These are phyloP conservation scores for Gyrodon lividus DNA, from an alignment of 768 basidiomycete genomes.

Conservation along the genomic window DNA sequence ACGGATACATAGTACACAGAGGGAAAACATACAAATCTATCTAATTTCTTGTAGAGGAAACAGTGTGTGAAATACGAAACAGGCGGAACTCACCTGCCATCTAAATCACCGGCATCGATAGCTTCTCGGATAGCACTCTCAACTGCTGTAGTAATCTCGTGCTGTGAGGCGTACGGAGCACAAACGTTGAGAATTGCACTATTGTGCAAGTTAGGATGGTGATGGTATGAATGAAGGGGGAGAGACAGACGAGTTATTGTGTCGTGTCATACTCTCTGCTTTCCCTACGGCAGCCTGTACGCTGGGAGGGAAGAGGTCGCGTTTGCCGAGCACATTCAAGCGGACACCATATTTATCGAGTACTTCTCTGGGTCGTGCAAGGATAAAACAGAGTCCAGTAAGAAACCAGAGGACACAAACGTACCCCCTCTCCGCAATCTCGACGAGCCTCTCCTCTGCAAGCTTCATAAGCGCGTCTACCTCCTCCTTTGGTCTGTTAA, in stretches of 20 bases:
- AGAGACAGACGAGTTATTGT: conserved; percentile 61
- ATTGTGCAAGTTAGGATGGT: neutral
- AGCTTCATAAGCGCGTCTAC: conserved; percentile 87
- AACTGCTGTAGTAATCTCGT: conserved; percentile 88
- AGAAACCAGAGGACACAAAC: conserved; percentile 22
- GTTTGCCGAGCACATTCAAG: conserved; percentile 78
- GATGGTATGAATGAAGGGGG: neutral
- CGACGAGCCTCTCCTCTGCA: conserved; percentile 72
- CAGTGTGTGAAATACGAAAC: neutral
- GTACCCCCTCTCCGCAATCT: conserved; percentile 81
- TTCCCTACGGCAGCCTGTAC: conserved; percentile 67
- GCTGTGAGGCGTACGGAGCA: conserved; percentile 88
- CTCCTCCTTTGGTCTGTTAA: conserved; percentile 82
- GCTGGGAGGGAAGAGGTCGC: conserved; percentile 69
- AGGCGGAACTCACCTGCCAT: conserved; percentile 22
- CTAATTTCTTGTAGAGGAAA: conserved; percentile 2
- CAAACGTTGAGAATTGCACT: conserved; percentile 91
- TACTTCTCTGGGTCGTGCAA: conserved; percentile 56
- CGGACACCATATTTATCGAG: conserved; percentile 81
- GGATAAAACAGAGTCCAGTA: neutral
- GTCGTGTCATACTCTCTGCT: conserved; percentile 74
- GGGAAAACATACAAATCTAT: neutral
- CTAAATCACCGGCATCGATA: conserved; percentile 30
- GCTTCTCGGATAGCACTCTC: conserved; percentile 32
- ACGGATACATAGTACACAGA: neutral